phyloP scores from a whole-genome alignment of 768 basidiomycete genomes.

The Pisolithus tinctorius region DNA sequence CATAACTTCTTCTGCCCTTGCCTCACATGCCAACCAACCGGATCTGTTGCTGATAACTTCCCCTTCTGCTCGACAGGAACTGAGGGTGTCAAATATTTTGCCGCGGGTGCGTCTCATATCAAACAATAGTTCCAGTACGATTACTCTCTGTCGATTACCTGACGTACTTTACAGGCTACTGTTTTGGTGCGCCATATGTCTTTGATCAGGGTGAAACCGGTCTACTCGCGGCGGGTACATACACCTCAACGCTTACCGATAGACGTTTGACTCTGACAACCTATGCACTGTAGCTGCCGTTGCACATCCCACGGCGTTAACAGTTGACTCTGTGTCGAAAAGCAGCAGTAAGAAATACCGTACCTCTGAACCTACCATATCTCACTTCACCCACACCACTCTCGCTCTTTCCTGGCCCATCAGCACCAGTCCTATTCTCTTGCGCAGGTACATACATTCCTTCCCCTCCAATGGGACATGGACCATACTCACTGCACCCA shows the following conservation, averaged over 20 bases:
- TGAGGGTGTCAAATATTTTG: constrained; percentile 33
- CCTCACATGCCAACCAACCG: neutral
- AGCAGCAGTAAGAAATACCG: constrained; percentile 35
- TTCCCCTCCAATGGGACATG: neutral
- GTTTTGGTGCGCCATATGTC: constrained; percentile 49
- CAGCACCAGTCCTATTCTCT: constrained; percentile 49
- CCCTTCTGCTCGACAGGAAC: constrained; percentile 7
- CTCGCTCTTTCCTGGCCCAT: neutral
- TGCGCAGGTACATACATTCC: constrained; percentile 39
- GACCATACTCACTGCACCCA: constrained; percentile 10
- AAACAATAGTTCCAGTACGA: neutral
- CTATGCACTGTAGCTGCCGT: constrained; percentile 37
- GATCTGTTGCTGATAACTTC: neutral
- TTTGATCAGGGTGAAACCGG: constrained; percentile 41
- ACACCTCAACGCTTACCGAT: neutral
- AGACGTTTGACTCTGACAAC: neutral
- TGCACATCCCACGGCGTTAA: constrained; percentile 48
- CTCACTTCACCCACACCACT: no score
- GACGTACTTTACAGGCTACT: constrained; percentile 37
- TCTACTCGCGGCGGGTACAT: constrained; percentile 41
- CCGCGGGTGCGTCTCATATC: constrained; percentile 33
- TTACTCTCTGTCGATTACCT: neutral
- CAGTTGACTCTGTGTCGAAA: constrained; percentile 40
- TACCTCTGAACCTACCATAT: neutral
- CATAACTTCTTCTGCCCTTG: no score